Base-by-base conservation (phyloP, 495 filamentous ascomycete genomes). In the Terfezia claveryi region DNA sequence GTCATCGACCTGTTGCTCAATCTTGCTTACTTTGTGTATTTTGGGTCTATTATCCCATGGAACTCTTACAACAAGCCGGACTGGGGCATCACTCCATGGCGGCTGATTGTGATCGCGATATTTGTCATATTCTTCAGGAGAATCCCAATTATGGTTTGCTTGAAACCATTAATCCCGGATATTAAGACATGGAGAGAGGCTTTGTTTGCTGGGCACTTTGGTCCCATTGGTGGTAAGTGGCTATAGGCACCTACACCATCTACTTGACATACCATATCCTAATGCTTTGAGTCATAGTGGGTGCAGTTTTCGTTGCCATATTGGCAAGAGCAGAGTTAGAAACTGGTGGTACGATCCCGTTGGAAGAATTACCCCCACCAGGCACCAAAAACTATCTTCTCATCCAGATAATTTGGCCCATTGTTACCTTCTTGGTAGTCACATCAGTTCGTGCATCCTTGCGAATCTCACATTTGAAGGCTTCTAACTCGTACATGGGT, bases 101-200 rank as follows among this genome's bases (percentile, higher is more conserved):
- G 84, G 57, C 72, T 99, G 17, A 78, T 85, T 9, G 84, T 96
- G 44, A 83, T 99, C 62, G 83, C 85, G 23, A 68, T 99, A 36
- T 76, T 96, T 52, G 86, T 99, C 58, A 80, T 99, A 54, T 79
- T 99, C 57, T 96, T 99, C 75, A 83, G 92, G 50, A 82, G 92
- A 11, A 94, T 99, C 44, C 92, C 92, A 0, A 83, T 94, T 64
- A 95, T 99, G 91, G 66, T 99, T 69, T 66, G 78, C 0, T 68
- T 96, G 44, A 96, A 96, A 64, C 89, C 92, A 0, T 27, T 96
- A 7, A 94, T 99, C 66, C 91, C 91, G 7, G 92, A 96, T 65
- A 78, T 99, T 57, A 96, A 95, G 68, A 95, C 91, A 0, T 99
- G 92, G 92, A 83, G 92, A 55, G 92, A 99, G 67, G 88, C 91